Percentiles rank a stretch among this genome's conserved stretches.
Conservation (phyloP, 495 filamentous ascomycete species). For the Rhypophila decipiens region DNA sequence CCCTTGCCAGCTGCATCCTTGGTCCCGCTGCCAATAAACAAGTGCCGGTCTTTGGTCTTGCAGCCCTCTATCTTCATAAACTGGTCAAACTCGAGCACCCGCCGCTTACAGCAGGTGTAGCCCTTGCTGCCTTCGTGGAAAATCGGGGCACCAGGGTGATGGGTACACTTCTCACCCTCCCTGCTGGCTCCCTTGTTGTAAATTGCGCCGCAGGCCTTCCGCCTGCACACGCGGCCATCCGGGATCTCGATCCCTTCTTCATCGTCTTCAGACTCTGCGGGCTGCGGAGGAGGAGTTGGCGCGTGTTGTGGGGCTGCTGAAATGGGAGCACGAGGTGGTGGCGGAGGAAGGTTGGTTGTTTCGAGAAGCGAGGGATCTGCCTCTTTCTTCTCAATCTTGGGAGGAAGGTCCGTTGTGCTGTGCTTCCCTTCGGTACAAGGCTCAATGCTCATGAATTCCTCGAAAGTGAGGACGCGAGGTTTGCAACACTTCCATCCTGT, state of each 20-base stretch:
- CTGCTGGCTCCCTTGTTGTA: constrained; percentile 56
- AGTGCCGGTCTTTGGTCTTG: constrained; percentile 68
- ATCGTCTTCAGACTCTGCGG: constrained; percentile 80
- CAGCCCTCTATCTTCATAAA: constrained; percentile 95
- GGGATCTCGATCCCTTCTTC: constrained; percentile 66
- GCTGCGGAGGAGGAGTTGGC: constrained; percentile 55
- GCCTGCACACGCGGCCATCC: constrained; percentile 66
- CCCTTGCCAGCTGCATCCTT: constrained; percentile 43
- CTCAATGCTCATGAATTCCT: constrained; percentile 92
- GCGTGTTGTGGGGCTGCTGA: constrained; percentile 48
- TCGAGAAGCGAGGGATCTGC: constrained; percentile 26
- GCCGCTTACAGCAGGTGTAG: constrained; percentile 91
- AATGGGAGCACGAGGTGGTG: constrained; percentile 43
- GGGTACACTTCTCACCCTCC: constrained; percentile 72
- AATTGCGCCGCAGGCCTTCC: constrained; percentile 60
- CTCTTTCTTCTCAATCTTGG: constrained; percentile 49
- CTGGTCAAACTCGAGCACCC: constrained; percentile 94
- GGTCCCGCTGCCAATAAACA: constrained; percentile 80
- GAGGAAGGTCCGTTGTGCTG: constrained; percentile 67
- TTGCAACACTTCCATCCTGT: constrained; percentile 99
- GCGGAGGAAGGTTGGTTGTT: constrained; percentile 30
- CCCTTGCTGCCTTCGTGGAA: constrained; percentile 98
- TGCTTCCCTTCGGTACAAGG: constrained; percentile 94
- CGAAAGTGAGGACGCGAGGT: constrained; percentile 93
- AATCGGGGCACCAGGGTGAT: constrained; percentile 80